phyloP scores from a whole-genome alignment of 208 protist genomes.

The Phytomonas francai region DNA sequence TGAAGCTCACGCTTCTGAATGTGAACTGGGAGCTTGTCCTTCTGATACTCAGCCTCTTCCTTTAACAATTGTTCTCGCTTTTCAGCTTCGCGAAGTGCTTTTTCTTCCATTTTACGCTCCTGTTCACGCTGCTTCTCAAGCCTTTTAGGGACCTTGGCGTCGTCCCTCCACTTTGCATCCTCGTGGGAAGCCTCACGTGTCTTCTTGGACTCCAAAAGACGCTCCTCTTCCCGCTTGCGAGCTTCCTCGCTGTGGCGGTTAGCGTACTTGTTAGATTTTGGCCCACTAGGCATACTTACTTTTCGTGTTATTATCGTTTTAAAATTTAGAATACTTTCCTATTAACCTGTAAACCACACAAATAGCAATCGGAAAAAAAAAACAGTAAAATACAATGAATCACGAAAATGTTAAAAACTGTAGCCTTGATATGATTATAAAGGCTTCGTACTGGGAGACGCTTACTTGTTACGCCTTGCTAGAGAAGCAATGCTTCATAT shows the following conservation, averaged over 20 bases:
- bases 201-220: conserved; percentile 19
- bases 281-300: conserved; percentile 69
- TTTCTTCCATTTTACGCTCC: conserved; percentile 48
- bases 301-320: background rate
- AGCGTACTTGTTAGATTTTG: conserved; percentile 76
- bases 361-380: conserved; percentile 11
- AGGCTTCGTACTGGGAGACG: background rate
- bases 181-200: conserved; percentile 34
- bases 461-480: background rate
- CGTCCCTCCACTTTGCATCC: conserved; percentile 70
- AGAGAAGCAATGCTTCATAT: background rate
- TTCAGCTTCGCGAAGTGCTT: conserved; percentile 40
- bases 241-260: conserved; percentile 85
- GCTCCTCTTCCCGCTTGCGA: conserved; percentile 58
- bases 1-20: conserved; percentile 70
- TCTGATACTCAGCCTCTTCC: conserved; percentile 49
- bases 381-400: background rate
- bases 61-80: conserved; percentile 58
- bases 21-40: conserved; percentile 21
- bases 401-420: background rate
- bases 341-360: conserved; percentile 1
- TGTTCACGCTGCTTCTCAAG: conserved; percentile 53
- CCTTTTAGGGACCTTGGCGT: conserved; percentile 50
- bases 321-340: background rate
- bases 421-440: background rate